phyloP scores from a whole-genome alignment of 768 basidiomycete genomes.

The Rossbeevera mucosa region DNA sequence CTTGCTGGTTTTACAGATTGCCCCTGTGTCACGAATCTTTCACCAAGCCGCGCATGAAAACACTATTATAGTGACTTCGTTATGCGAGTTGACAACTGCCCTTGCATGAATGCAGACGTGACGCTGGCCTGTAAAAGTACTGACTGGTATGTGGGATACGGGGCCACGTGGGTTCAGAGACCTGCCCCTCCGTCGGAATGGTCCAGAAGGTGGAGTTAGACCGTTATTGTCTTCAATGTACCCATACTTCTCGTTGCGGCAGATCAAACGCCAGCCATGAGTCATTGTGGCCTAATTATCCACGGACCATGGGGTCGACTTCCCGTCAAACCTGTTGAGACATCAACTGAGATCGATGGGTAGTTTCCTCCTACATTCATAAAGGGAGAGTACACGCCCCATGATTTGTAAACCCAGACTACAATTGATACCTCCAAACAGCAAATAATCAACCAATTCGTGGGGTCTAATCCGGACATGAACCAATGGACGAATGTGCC shows the following conservation, averaged over 20 bases:
- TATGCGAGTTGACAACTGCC: slow-evolving; percentile 35
- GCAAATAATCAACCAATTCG: not conserved
- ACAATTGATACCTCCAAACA: not conserved
- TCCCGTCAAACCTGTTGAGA: not conserved
- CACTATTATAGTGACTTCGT: not conserved
- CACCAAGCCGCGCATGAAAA: not conserved
- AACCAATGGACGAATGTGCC: not conserved
- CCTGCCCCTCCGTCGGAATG: not conserved
- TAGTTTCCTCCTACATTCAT: not conserved
- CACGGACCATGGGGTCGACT: not conserved
- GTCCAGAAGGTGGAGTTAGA: not conserved
- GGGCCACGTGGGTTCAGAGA: not conserved
- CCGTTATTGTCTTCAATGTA: not conserved
- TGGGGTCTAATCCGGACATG: not conserved
- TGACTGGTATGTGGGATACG: not conserved
- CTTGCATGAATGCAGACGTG: slow-evolving; percentile 46
- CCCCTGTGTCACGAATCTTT: not conserved
- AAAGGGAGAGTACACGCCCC: not conserved
- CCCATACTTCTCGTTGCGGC: not conserved
- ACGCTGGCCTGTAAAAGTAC: not conserved
- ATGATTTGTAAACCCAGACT: not conserved
- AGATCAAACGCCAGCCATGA: not conserved
- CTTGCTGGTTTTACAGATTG: slow-evolving; percentile 1
- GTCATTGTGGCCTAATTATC: not conserved
- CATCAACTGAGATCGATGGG: not conserved